Percentiles rank a stretch among this genome's conserved stretches.
These are phyloP conservation scores for Diplotaxis tenuifolia DNA, from an alignment of 345 rosid genomes.

Conservation along the genomic window DNA sequence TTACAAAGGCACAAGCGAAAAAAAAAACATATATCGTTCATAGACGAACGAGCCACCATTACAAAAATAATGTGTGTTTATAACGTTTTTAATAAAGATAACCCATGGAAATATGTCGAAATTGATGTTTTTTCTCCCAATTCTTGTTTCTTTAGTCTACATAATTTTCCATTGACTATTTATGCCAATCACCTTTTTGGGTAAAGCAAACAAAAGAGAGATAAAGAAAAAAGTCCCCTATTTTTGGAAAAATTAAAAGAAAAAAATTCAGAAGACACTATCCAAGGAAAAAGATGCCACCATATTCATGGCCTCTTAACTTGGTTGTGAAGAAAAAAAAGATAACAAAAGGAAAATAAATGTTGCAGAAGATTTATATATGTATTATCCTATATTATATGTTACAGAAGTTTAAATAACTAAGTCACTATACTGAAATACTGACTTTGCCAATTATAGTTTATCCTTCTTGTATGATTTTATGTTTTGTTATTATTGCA, in stretches of 20 bases:
- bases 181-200: slow-evolving; percentile 20
- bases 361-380: background rate
- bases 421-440: background rate
- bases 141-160: background rate
- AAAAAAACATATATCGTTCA: background rate
- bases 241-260: slow-evolving; percentile 23
- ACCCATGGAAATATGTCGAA: background rate
- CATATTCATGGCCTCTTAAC: slow-evolving; percentile 16
- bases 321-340: slow-evolving; percentile 31
- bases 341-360: background rate
- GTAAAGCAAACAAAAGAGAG: slow-evolving; percentile 27
- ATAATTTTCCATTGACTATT: background rate
- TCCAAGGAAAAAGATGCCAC: slow-evolving; percentile 33
- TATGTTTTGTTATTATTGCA: background rate
- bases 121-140: background rate
- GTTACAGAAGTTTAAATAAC: background rate
- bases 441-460: background rate
- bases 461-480: background rate
- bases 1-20: background rate
- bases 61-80: background rate
- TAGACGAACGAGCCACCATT: background rate
- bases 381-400: background rate
- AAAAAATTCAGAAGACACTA: slow-evolving; percentile 20
- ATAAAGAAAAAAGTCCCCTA: slow-evolving; percentile 12
- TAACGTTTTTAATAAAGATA: background rate